Base-by-base conservation (phyloP, 2,329 filamentous ascomycete genomes). In the Trichothecium roseum region DNA sequence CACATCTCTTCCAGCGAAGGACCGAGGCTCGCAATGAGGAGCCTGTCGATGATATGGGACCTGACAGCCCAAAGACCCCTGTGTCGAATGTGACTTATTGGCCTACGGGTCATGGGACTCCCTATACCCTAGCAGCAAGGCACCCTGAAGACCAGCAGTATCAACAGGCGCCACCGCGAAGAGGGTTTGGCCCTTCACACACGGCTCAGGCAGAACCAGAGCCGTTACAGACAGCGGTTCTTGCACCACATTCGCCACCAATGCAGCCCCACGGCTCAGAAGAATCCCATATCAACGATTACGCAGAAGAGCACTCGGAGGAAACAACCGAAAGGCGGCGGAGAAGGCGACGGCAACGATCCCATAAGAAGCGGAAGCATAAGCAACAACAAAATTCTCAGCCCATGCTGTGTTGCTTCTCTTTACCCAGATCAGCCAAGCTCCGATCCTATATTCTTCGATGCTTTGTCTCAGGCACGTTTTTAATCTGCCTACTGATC, bases 391-490 rank as follows among this genome's bases (percentile, higher is more conserved):
- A 33, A 55, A 53, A 12, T 74, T 74, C 39, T 6, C 20, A 24
- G 20, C 20, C 20, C 10, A 24, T 24, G 20, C 43, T 75, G 4
- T 66, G 67, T 37, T 76, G 71, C 48, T 64, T 74, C 37, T 70
- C 74, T 4, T 68, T 67, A 57, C 52, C 78, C 35, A 64, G 65
- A 48, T 75, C 74, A 29, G 56, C 57, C 32, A 64, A 61, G 35
- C 62, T 74, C 40, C 67, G 74, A 27, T 54, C 61, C 27, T 72
- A 76, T 43, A 65, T 79, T 28, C 48, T 80, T 37, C 68, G 68
- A 22, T 79, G 73, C 49, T 65, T 81, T 17, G 68, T 84, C 6
- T 82, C 82, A 5, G 81, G 79, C 1, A 41, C 71, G 5, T 73
- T 84, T 37, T 55, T 84, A 8, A 52, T 70, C 5, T 50, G 69